Conservation (phyloP, 495 filamentous ascomycete species). For the Opeltia flavorubescens region DNA sequence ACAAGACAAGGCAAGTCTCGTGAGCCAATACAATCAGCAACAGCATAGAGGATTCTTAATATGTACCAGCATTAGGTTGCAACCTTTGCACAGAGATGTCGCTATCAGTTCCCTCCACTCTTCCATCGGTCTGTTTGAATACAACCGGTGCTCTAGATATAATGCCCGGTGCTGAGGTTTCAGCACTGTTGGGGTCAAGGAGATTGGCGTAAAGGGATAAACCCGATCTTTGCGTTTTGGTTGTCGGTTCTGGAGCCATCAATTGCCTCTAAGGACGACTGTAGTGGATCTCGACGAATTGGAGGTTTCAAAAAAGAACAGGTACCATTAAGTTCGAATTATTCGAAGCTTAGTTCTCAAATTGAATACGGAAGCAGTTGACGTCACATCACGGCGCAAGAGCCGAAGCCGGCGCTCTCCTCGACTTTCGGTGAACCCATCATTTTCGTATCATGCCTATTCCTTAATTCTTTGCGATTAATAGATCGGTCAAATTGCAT, state of each 20-base stretch:
- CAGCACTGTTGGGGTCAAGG: slow-evolving; percentile 36
- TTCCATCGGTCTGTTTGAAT: slow-evolving; percentile 46
- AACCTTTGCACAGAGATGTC: slow-evolving; percentile 47
- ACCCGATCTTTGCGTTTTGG: slow-evolving; percentile 24
- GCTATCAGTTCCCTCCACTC: slow-evolving; percentile 36
- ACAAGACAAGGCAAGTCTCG: slow-evolving; percentile 24
- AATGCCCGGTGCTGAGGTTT: slow-evolving; percentile 36
- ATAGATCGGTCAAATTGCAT: no score
- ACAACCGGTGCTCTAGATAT: slow-evolving; percentile 71
- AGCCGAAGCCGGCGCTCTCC: no score
- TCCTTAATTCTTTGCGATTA: no score
- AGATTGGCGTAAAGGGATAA: slow-evolving; percentile 53
- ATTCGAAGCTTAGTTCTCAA: no score
- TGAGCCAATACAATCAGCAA: slow-evolving; percentile 32
- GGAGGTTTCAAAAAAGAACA: no score
- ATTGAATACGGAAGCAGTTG: no score
- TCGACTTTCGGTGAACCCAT: no score
- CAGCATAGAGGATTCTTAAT: slow-evolving; percentile 19
- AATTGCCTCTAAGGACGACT: no score
- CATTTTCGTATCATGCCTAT: no score
- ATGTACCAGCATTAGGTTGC: slow-evolving; percentile 59
- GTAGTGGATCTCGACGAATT: no score
- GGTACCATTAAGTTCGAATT: no score
- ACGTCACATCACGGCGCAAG: no score
- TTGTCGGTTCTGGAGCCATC: slow-evolving; percentile 27